Conservation (phyloP, 441 rosid species). For the Bruguiera hainesii region DNA sequence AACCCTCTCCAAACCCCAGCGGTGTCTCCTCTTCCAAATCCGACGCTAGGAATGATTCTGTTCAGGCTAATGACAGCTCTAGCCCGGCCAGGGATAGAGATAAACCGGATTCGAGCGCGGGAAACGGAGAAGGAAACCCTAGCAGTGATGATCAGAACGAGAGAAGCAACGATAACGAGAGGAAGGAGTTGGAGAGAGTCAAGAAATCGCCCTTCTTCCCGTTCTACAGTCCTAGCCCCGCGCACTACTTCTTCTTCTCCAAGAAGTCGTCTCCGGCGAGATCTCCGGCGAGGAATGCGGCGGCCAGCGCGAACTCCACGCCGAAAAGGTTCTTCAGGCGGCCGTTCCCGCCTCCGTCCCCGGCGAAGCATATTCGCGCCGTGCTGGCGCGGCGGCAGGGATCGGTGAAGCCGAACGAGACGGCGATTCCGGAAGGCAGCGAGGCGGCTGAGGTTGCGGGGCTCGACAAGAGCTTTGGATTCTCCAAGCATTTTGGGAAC, state of each 20-base stretch:
- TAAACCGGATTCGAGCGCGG: constrained; percentile 29
- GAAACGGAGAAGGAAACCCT: constrained; percentile 17
- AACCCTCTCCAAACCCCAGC: constrained; percentile 43
- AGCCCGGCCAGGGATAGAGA: constrained; percentile 16
- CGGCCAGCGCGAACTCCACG: constrained; percentile 54
- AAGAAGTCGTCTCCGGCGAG: constrained; percentile 86
- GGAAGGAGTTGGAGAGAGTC: constrained; percentile 23
- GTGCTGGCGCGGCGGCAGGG: constrained; percentile 81
- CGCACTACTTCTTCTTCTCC: constrained; percentile 69
- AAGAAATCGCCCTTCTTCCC: constrained; percentile 85
- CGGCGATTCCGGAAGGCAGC: constrained; percentile 69
- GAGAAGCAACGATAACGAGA: constrained; percentile 8
- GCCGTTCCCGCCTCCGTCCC: constrained; percentile 92
- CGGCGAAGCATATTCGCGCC: constrained; percentile 82
- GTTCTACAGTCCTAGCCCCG: constrained; percentile 92
- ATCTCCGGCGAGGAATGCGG: constrained; percentile 55
- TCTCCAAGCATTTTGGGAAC: constrained; percentile 69
- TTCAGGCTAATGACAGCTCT: constrained; percentile 22
- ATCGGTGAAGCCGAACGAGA: constrained; percentile 72
- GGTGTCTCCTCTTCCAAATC: constrained; percentile 31
- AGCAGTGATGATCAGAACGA: constrained; percentile 15
- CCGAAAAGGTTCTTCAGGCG: constrained; percentile 72
- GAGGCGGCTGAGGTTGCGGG: constrained; percentile 49
- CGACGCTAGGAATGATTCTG: constrained; percentile 13
- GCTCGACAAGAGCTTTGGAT: constrained; percentile 79